These are phyloP conservation scores for Coprinellus micaceus DNA, from an alignment of 768 basidiomycete species.

Conservation along the genomic window DNA sequence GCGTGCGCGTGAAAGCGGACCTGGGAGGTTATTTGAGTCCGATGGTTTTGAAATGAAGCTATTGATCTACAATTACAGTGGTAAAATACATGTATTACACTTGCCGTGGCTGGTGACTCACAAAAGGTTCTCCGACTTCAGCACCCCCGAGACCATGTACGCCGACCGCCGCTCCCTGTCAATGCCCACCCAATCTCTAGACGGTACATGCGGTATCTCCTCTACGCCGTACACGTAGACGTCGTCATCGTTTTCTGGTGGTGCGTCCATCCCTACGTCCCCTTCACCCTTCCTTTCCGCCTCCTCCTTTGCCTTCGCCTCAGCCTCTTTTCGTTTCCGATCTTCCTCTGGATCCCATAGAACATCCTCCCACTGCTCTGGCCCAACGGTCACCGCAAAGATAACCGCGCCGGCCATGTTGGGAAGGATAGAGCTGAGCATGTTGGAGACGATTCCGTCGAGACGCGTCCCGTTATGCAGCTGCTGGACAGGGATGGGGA, in stretches of 20 bases:
- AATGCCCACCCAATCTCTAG: slow-evolving; percentile 72
- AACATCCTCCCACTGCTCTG: slow-evolving; percentile 78
- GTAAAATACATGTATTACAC: too few relatives aligned
- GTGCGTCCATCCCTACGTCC: slow-evolving; percentile 5
- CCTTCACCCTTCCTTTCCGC: not conserved
- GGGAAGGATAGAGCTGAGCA: slow-evolving; percentile 72
- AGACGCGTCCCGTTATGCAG: slow-evolving; percentile 59
- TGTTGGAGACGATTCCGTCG: slow-evolving; percentile 69
- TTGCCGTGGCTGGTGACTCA: too few relatives aligned
- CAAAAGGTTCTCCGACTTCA: slow-evolving; percentile 69
- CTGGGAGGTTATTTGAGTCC: too few relatives aligned
- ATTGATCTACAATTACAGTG: too few relatives aligned
- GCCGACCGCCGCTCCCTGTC: slow-evolving; percentile 79
- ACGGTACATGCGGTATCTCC: slow-evolving; percentile 40
- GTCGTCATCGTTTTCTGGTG: slow-evolving; percentile 35
- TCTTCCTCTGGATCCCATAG: slow-evolving; percentile 73
- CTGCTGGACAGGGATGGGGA: slow-evolving; percentile 68
- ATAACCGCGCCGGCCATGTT: slow-evolving; percentile 70
- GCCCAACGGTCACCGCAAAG: slow-evolving; percentile 74
- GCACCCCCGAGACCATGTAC: slow-evolving; percentile 72
- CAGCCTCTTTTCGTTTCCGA: slow-evolving; percentile 31
- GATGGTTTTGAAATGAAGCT: too few relatives aligned
- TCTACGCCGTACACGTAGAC: slow-evolving; percentile 63
- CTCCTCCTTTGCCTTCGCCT: slow-evolving; percentile 9
- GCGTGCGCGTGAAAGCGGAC: too few relatives aligned